These are phyloP conservation scores for Wallacemonas sp. DNA, from an alignment of 208 protist species.

Conservation along the genomic window DNA sequence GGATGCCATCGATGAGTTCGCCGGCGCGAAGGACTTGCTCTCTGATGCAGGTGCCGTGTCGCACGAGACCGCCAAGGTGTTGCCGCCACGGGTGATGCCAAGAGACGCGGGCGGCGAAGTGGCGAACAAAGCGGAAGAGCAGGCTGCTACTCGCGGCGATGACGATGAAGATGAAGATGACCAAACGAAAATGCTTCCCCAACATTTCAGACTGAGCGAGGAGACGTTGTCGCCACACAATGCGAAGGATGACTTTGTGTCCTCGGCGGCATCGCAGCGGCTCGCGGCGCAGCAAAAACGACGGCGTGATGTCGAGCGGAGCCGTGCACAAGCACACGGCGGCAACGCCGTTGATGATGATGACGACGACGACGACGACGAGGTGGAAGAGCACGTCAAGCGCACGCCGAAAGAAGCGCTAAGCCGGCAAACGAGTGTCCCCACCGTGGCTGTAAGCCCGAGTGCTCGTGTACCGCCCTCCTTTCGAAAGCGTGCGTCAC, in stretches of 20 bases:
- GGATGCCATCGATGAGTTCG: conserved; percentile 35
- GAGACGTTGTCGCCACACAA: not conserved
- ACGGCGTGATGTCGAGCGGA: conserved; percentile 5
- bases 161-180: too few species aligned
- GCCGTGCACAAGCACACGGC: not conserved
- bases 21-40: not conserved
- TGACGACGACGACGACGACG: conserved; percentile 15
- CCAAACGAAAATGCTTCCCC: too few species aligned
- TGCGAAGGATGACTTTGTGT: too few species aligned
- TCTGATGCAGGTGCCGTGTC: not conserved
- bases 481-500: not conserved
- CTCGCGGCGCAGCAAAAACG: not conserved
- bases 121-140: not conserved
- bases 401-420: too few species aligned
- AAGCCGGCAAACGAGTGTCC: not conserved
- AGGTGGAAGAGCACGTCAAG: not conserved
- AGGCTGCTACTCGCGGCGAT: too few species aligned
- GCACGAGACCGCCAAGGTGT: too few species aligned
- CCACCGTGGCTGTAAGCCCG: not conserved
- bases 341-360: conserved; percentile 1
- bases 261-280: not conserved
- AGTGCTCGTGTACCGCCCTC: conserved; percentile 1
- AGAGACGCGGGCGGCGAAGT: too few species aligned
- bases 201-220: not conserved
- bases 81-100: not conserved